phyloP scores from a whole-genome alignment of 2,329 filamentous ascomycete genomes.

The Fusarium tricinctum region DNA sequence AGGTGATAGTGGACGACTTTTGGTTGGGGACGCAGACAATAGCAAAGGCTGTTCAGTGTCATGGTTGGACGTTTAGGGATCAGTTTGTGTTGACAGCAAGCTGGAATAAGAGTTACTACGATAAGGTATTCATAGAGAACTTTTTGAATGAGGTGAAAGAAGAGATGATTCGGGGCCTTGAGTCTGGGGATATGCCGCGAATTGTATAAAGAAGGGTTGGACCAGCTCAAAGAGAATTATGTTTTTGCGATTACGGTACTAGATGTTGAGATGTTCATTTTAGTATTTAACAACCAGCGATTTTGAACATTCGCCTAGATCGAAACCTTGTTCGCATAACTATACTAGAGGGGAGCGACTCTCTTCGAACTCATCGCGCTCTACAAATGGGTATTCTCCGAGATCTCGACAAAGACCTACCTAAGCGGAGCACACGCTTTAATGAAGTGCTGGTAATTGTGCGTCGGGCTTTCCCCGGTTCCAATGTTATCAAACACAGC shows the following conservation, averaged over 20 bases:
- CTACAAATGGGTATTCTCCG: too few relatives aligned
- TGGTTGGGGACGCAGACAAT: slow-evolving; percentile 53
- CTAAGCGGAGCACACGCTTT: too few relatives aligned
- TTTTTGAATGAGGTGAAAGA: slow-evolving; percentile 42
- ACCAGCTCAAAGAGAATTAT: background rate
- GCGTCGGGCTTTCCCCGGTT: too few relatives aligned
- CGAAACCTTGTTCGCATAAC: too few relatives aligned
- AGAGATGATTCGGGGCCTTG: background rate
- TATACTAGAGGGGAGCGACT: too few relatives aligned
- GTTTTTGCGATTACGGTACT: background rate
- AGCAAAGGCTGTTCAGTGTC: slow-evolving; percentile 48
- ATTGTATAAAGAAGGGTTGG: background rate
- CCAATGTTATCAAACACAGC: too few relatives aligned
- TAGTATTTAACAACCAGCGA: too few relatives aligned
- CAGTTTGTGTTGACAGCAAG: slow-evolving; percentile 51
- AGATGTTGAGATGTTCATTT: background rate
- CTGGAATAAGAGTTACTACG: slow-evolving; percentile 54
- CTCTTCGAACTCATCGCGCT: too few relatives aligned
- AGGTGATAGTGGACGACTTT: slow-evolving; percentile 47
- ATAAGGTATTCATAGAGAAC: slow-evolving; percentile 42
- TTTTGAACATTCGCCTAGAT: too few relatives aligned
- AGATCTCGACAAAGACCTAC: too few relatives aligned
- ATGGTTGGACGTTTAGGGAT: slow-evolving; percentile 53
- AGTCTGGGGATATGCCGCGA: background rate
- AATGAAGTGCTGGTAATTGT: too few relatives aligned